Base-by-base conservation (phyloP, 164 flowering plant genomes). In the Chloranthus sessilifolius region DNA sequence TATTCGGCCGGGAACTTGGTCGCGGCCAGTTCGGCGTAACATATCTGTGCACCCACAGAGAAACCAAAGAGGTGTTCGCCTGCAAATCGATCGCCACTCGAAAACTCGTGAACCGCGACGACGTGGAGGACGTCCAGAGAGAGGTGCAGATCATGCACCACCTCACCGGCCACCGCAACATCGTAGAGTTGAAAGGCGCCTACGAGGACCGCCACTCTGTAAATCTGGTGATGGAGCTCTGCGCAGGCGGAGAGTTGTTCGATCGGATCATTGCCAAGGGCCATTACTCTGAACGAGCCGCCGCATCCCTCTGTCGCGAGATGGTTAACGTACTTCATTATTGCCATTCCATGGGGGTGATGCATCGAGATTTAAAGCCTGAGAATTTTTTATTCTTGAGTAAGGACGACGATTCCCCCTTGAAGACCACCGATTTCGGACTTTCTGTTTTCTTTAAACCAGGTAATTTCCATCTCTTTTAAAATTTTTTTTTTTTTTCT, bases 71-170 rank as follows among this genome's bases (percentile, higher is more conserved):
- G 43, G 63, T 68, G 24, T 78, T 72, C 61, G 97, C 97, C 27
- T 88, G 97, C 69, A 88, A 88, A 48, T 83, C 92, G 6, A 85
- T 88, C 56, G 81, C 91, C 20, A 75, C 83, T 0, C 66, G 95
- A n/a, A 80, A 80, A 48, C 85, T 85, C 31, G 26, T 73, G 37
- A 63, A 50, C 61, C 68, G 64, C 24, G 96, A 80, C 30, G 97
- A 88, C 49, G 45, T 85, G 38, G 97, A 83, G 23, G 97, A 85
- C 43, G 80, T 88, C 22, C 71, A 89, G 8, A 69, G 96, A 1
- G 97, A 88, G 63, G 95, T 88, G 12, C 95, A 88, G 83, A 85
- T 88, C 74, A 85, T 88, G 95, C 76, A 88, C 64, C 97, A 88
- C 56, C 64, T 88, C 20, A 80, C 91, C 14, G 97, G 97, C 2